Base-by-base conservation (phyloP, 495 filamentous ascomycete genomes). In the Aeminium ludgeri region DNA sequence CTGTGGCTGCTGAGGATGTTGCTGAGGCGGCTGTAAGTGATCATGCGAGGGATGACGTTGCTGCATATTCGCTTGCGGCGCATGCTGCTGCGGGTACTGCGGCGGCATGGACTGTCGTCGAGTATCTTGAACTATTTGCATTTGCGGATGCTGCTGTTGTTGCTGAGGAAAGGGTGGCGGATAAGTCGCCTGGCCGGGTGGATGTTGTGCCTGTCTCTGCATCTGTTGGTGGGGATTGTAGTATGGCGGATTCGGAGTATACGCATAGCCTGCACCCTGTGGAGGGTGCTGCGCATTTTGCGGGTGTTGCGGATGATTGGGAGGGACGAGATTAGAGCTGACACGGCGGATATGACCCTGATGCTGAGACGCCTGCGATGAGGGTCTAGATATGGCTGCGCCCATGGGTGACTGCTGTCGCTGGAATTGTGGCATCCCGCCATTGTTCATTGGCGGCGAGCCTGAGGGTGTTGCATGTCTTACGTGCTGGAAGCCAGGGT, bases 381-480 rank as follows among this genome's bases (percentile, higher is more conserved):
- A 72, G 0, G 89, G 89, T 34, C 87, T 69, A 10, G 87, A 91
- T 36, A 69, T 63, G 41, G 65, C 68, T 51, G 80, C 76, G 10
- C 80, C 82, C 50, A 86, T 79, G 12, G 85, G 83, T 3, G 86
- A 87, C 40, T 80, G 78, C 38, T 80, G 76, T 41, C 82, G 70
- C 30, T 74, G 73, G 40, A 69, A 72, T 50, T 79, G 82, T 6
- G 71, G 69, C 38, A 80, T 68, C 33, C 80, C 82, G 35, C 82
- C 83, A 56, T 89, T 91, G 19, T 67, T 69, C 47, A 95, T 82
- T 1, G 91, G 91, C 40, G 91, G 89, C 11, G 91, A 94, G 3
- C 76, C 77, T 13, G 19, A 18, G 15, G 86, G 82, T 16, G 82
- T 85, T 32, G 72, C 66, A 50, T 89, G 76, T 56, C 85, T 70